These are phyloP conservation scores for Stagonosporopsis chrysanthemi DNA, from an alignment of 2,329 filamentous ascomycete genomes.

Conservation along the genomic window DNA sequence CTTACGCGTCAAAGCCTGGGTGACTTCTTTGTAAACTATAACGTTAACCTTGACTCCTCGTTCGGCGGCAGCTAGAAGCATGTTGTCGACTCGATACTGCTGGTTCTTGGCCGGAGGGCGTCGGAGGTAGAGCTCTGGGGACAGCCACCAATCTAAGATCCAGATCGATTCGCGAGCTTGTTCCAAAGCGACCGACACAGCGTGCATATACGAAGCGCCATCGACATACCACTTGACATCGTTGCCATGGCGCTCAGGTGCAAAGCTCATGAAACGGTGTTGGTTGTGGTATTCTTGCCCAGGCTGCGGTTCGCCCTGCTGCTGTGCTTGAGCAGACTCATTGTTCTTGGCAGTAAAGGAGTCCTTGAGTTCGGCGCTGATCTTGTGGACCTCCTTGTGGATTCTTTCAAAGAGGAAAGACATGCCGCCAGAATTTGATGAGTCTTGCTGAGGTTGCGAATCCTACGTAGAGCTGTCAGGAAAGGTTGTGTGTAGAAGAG, in stretches of 20 bases:
- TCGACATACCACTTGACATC: constrained; percentile 88
- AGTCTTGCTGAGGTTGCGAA: constrained; percentile 38
- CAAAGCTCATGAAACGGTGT: constrained; percentile 70
- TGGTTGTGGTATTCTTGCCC: constrained; percentile 52
- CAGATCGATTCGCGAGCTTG: constrained; percentile 79
- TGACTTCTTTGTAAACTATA: constrained; percentile 88
- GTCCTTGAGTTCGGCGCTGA: constrained; percentile 61
- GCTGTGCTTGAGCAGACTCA: constrained; percentile 51
- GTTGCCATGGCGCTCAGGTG: constrained; percentile 74
- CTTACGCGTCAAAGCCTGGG: constrained; percentile 80
- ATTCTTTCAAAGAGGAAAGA: constrained; percentile 63
- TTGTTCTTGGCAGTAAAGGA: constrained; percentile 57
- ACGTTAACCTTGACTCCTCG: constrained; percentile 84
- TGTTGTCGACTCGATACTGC: constrained; percentile 81
- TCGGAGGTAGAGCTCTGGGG: constrained; percentile 85
- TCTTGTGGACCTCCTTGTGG: constrained; percentile 59
- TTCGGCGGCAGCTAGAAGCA: constrained; percentile 82
- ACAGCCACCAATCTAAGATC: constrained; percentile 90
- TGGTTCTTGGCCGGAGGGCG: constrained; percentile 83
- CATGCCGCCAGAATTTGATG: constrained; percentile 44
- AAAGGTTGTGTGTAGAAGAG: constrained; percentile 9
- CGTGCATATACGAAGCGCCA: constrained; percentile 77
- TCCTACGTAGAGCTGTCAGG: constrained; percentile 25
- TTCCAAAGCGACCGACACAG: constrained; percentile 80
- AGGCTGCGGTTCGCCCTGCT: constrained; percentile 31